Evolutionary conservation across 768 basidiomycete species (phyloP), one percentile per base, ranked within the genome.

Genomic region (Podaxis mareebaensis): DNA sequence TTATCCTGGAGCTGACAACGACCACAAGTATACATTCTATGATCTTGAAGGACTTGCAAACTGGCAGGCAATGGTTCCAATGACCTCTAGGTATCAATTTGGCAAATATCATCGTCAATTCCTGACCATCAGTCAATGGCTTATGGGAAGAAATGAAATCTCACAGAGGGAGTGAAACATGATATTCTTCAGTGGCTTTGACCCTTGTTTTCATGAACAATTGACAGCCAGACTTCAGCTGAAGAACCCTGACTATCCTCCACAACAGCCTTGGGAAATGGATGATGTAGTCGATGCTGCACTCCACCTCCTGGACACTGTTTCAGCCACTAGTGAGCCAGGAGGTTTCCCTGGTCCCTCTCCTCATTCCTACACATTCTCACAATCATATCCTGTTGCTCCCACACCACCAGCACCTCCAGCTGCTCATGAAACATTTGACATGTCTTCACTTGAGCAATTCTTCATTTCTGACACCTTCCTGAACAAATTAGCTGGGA

Each of bases 201-300:
- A 61, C 15, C 7, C 46, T 24, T 30, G 24, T 2, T 61, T 68
- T 39, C 6, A 52, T 13, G 12, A 26, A 11, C 15, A 53, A 3
- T 57, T 67, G 5, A 30, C 40, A 5, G 33, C 20, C 7, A 20
- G 24, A 28, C 51, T 52, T 0, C 12, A 28, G 4, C 4, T 52
- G n/a, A 20, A 65, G 42, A 48, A 61, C 30, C 68, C 59, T 0
- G 30, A 58, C 7, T 66, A 69, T 36, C 61, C 64, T 22, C 49
- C 44, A 3, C 60, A 67, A 20, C 64, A 66, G 26, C 64, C 64
- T n/a, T 68, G 46, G 51, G n/a, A 13, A 3, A n/a, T 67, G 2
- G 46, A 61, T 0, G n/a, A 65, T 7, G 63, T 69, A 26, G 26
- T 36, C 0, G 20, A 52, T 11, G 68, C 66, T 0, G 58, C 64